Evolutionary conservation across 768 basidiomycete species (phyloP), one percentile per base, ranked within the genome.

Genomic region (Chlorophyllum brunneum): DNA sequence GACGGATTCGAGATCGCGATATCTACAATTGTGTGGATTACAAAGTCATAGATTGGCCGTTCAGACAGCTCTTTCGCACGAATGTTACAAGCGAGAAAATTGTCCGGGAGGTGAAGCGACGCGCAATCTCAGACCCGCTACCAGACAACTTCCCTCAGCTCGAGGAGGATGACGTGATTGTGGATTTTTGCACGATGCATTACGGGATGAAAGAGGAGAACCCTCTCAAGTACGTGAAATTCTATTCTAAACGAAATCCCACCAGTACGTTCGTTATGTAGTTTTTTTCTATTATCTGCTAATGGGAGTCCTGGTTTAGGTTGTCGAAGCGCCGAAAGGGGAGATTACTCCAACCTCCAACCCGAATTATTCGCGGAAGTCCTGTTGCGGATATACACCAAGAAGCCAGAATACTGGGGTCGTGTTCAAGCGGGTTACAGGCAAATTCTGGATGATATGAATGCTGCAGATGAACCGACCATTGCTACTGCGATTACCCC

Each of bases 191-290:
- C 1, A 59, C 63, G n/a, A 74, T 92, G 75, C 91, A 92, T 61
- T 85, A 87, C 59, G 91, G 90, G 2, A 88, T 86, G 81, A 72
- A 78, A 56, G 79, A 81, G 38, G 65, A 70, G 55, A 88, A 88
- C 58, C 91, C 91, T 1, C 61, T 92, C 40, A 77, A 85, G 39
- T 74, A 67, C 13, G 79, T 90, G 48, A 80, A 75, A 61, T 93
- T 92, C 61, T 92, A 90, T 59, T 80, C 82, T 0, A 91, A 91
- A 64, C 68, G 72, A 11, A 71, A 77, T 15, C 80, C 79, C 0
- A 65, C 83, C 51, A 59, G 88, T 90, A 59, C 54, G 75, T 64
- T 3, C 11, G 22, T 34, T 47, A 18, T 40, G 38, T 49, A 38
- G 30, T 2, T 1, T 33, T 54, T 42, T 22, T 13, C 1, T 15